These are phyloP conservation scores for Juncus effusus DNA, from an alignment of 176 grass and related monocot species.

Conservation along the genomic window DNA sequence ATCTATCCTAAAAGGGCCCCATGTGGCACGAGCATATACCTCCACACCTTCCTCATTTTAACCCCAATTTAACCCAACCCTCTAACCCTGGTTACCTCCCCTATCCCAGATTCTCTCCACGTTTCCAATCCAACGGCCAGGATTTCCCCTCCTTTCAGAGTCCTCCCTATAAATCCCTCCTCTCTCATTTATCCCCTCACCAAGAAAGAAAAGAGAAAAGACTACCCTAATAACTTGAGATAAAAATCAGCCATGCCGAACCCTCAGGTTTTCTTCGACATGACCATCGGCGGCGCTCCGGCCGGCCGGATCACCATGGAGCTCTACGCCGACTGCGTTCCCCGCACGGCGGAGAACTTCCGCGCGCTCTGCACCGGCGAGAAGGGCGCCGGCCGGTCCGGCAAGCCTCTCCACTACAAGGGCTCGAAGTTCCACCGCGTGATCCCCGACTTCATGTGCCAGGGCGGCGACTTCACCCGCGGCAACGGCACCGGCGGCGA, in stretches of 20 bases:
- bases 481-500: constrained; percentile 32
- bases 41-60: constrained; percentile 20
- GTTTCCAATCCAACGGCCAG: neutral
- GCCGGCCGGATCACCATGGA: constrained; percentile 35
- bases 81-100: constrained; percentile 16
- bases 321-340: constrained; percentile 24
- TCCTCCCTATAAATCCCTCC: constrained; percentile 21
- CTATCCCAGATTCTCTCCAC: neutral
- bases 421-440: constrained; percentile 30
- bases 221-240: neutral
- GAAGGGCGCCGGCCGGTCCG: constrained; percentile 13
- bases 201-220: neutral
- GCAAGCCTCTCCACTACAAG: constrained; percentile 35
- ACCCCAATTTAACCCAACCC: constrained; percentile 12
- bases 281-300: constrained; percentile 25
- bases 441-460: constrained; percentile 28
- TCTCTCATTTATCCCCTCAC: neutral
- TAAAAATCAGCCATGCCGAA: constrained; percentile 18
- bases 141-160: neutral
- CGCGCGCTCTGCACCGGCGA: constrained; percentile 30
- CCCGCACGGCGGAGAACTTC: constrained; percentile 34
- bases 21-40: constrained; percentile 28
- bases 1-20: constrained; percentile 6
- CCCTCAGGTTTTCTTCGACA: constrained; percentile 37
- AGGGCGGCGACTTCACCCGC: constrained; percentile 27